Conservation (phyloP, 176 grass and related monocot species). For the Saccharum officinarum region DNA sequence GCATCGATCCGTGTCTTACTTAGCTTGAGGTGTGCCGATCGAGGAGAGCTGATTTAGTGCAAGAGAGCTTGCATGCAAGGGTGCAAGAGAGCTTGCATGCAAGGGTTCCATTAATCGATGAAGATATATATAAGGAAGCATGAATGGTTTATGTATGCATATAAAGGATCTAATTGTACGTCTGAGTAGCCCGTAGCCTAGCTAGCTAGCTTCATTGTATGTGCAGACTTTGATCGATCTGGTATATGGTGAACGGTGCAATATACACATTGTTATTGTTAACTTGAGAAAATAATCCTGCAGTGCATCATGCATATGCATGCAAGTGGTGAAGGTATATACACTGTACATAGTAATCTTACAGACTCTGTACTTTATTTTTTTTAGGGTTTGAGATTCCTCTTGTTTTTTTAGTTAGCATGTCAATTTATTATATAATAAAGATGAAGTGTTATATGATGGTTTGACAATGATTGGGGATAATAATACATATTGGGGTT, state of each 20-base stretch:
- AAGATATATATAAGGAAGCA: not conserved
- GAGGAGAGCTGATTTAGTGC: not conserved
- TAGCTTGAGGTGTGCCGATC: not conserved
- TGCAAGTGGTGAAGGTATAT: not conserved
- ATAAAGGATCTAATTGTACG: conserved; percentile 17
- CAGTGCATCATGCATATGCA: not conserved
- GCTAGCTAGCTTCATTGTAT: conserved; percentile 39
- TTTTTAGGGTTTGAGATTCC: not conserved
- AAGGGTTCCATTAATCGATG: not conserved
- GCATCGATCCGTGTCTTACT: not conserved
- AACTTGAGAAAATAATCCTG: not conserved
- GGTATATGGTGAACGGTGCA: conserved; percentile 27
- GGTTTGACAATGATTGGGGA: not conserved
- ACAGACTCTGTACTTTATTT: not conserved
- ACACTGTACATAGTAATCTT: not conserved
- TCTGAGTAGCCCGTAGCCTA: not conserved
- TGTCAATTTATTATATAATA: not conserved
- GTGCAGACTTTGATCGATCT: not conserved
- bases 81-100: no score
- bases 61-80: no score
- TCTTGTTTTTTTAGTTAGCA: not conserved
- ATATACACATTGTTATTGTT: conserved; percentile 17
- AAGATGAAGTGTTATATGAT: no score
- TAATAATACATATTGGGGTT: not conserved
- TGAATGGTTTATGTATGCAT: not conserved